phyloP scores from a whole-genome alignment of 2,329 filamentous ascomycete species.

The Pyrenochaeta sp. region DNA sequence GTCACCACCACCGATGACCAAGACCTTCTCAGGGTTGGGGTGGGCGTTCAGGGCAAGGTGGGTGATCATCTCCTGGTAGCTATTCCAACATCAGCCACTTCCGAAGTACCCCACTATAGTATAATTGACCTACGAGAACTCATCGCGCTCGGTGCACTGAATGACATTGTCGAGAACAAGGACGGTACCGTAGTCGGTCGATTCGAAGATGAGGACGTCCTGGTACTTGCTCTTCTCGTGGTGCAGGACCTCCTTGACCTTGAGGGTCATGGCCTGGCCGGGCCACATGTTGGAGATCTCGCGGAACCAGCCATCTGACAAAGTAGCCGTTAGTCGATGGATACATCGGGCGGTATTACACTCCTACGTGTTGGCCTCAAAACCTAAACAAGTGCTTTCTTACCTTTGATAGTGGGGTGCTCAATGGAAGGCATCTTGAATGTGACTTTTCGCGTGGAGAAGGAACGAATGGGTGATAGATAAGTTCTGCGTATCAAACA shows the following conservation, averaged over 20 bases:
- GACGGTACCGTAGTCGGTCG: constrained; percentile 93
- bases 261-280: constrained; percentile 92
- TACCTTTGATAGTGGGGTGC: constrained; percentile 81
- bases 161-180: constrained; percentile 99
- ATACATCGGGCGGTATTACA: neutral
- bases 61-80: constrained; percentile 99
- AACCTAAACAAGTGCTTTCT: constrained; percentile 3
- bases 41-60: constrained; percentile 98
- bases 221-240: constrained; percentile 99
- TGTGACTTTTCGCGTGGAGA: constrained; percentile 7
- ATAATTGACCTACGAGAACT: constrained; percentile 75
- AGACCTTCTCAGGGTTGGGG: constrained; percentile 96
- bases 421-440: constrained; percentile 71
- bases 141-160: constrained; percentile 97
- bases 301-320: constrained; percentile 98
- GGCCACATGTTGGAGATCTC: constrained; percentile 99
- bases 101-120: neutral
- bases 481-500: neutral
- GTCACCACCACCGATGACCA: constrained; percentile 97
- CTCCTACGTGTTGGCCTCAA: no score
- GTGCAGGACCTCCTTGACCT: constrained; percentile 94
- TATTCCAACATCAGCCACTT: constrained; percentile 38
- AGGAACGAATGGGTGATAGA: constrained; percentile 3
- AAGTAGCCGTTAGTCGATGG: constrained; percentile 13
- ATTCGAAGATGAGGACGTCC: constrained; percentile 98